phyloP scores from a whole-genome alignment of 257 asterid species.

The Coffea canephora region DNA sequence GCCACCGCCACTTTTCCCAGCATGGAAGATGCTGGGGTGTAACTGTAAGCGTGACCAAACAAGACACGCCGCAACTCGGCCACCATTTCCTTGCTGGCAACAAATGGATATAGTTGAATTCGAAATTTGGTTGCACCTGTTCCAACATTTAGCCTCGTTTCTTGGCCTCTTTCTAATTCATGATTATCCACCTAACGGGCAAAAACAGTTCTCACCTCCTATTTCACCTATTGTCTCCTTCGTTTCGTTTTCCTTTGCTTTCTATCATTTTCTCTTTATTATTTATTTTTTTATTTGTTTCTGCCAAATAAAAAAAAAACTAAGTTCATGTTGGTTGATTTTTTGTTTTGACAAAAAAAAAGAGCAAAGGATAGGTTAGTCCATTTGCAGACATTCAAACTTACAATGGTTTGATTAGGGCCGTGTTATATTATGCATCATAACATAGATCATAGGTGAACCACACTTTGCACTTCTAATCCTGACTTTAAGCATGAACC shows the following conservation, averaged over 20 bases:
- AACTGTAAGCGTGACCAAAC: not conserved
- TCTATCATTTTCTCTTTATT: not conserved
- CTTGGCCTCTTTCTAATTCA: not conserved
- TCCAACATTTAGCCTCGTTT: not conserved
- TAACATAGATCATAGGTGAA: too few species aligned
- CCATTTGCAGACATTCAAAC: not conserved
- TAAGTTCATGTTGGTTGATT: not conserved
- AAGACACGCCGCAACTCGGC: not conserved
- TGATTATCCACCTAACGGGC: not conserved
- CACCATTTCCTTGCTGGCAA: conserved; percentile 8
- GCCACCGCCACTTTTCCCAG: not conserved
- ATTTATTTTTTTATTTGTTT: too few species aligned
- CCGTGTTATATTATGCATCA: too few species aligned
- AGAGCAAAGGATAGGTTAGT: not conserved
- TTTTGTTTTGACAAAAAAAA: too few species aligned
- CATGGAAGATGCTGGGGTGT: not conserved
- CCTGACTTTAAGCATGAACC: too few species aligned
- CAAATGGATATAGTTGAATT: too few species aligned
- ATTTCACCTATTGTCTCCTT: not conserved
- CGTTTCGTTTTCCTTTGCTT: not conserved
- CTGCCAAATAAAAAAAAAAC: too few species aligned
- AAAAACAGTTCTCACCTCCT: not conserved
- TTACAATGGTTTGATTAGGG: too few species aligned
- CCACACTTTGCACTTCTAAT: too few species aligned
- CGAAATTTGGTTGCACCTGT: not conserved